phyloP scores from a whole-genome alignment of 352 stramenopile genomes.

The Globisporangium megalacanthum region DNA sequence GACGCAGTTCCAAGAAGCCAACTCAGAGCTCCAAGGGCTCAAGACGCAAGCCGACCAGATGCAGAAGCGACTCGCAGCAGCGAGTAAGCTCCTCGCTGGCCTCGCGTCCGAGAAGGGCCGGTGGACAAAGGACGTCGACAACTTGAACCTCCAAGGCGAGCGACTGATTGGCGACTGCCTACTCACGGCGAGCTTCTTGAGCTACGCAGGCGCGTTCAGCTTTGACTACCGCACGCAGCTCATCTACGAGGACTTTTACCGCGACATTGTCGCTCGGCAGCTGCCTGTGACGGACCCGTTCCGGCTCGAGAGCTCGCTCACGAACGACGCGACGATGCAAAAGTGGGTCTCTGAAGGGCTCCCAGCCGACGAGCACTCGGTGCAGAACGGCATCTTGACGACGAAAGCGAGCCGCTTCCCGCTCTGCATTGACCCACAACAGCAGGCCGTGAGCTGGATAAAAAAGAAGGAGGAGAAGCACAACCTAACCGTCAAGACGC shows the following conservation, averaged over 20 bases:
- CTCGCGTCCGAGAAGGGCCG: slow-evolving; percentile 88
- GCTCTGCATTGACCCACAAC: slow-evolving; percentile 94
- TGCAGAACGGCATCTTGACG: slow-evolving; percentile 95
- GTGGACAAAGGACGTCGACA: slow-evolving; percentile 91
- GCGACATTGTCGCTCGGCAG: slow-evolving; percentile 65
- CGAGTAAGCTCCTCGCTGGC: slow-evolving; percentile 90
- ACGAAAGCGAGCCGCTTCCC: slow-evolving; percentile 92
- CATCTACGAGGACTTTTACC: slow-evolving; percentile 87
- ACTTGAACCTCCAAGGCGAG: slow-evolving; percentile 75
- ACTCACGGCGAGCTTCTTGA: slow-evolving; percentile 88
- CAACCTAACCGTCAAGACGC: slow-evolving; percentile 90
- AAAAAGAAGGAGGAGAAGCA: slow-evolving; percentile 94
- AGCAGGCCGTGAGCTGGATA: slow-evolving; percentile 95
- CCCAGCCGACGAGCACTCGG: slow-evolving; percentile 91
- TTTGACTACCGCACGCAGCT: slow-evolving; percentile 87
- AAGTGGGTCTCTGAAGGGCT: slow-evolving; percentile 93
- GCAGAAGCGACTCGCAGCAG: slow-evolving; percentile 90
- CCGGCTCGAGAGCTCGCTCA: slow-evolving; percentile 87
- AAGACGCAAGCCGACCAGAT: slow-evolving; percentile 93
- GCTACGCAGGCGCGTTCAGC: slow-evolving; percentile 89
- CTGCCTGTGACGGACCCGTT: slow-evolving; percentile 88
- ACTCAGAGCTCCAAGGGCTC: slow-evolving; percentile 88
- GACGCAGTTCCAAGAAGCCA: slow-evolving; percentile 87
- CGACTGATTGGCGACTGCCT: slow-evolving; percentile 89
- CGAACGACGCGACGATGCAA: slow-evolving; percentile 91